Percentiles rank a stretch among this genome's conserved stretches.
Conservation (phyloP, 495 filamentous ascomycete species). For the Penicillium daleae region DNA sequence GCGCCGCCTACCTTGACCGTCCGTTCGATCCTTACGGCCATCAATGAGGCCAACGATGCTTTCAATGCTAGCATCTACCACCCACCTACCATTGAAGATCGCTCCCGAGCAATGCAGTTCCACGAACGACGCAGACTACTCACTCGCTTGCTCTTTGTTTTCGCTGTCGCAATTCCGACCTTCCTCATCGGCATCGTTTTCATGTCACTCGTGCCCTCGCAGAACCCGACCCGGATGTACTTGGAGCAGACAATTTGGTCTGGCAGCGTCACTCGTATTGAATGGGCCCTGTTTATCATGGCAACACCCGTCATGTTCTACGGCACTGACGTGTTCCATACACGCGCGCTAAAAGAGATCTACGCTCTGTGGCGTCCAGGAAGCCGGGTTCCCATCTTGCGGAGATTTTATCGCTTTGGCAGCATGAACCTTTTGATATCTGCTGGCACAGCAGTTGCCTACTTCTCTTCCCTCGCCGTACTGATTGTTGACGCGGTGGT, state of each 20-base stretch:
- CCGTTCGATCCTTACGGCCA: slow-evolving; percentile 68
- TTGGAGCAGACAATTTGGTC: slow-evolving; percentile 72
- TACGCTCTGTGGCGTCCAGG: slow-evolving; percentile 76
- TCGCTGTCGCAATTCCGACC: slow-evolving; percentile 80
- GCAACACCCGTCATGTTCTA: slow-evolving; percentile 91
- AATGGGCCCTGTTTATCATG: slow-evolving; percentile 84
- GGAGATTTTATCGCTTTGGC: slow-evolving; percentile 87
- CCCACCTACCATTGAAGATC: slow-evolving; percentile 83
- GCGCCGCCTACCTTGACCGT: slow-evolving; percentile 72
- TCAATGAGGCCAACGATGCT: slow-evolving; percentile 63
- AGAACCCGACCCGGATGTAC: slow-evolving; percentile 59
- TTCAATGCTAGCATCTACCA: slow-evolving; percentile 75
- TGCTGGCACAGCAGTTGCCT: slow-evolving; percentile 85
- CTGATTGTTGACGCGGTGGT: slow-evolving; percentile 68
- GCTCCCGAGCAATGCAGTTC: slow-evolving; percentile 70
- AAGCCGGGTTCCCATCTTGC: slow-evolving; percentile 73
- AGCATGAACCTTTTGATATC: slow-evolving; percentile 97
- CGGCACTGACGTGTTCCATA: slow-evolving; percentile 85
- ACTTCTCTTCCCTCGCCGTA: slow-evolving; percentile 79
- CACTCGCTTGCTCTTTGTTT: slow-evolving; percentile 67
- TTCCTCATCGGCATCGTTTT: slow-evolving; percentile 90
- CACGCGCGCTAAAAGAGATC: slow-evolving; percentile 77
- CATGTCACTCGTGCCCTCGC: slow-evolving; percentile 75
- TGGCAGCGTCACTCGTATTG: slow-evolving; percentile 73
- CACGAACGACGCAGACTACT: slow-evolving; percentile 65